phyloP scores from a whole-genome alignment of 1,139 yeast species.

The Hansenula sp. region DNA sequence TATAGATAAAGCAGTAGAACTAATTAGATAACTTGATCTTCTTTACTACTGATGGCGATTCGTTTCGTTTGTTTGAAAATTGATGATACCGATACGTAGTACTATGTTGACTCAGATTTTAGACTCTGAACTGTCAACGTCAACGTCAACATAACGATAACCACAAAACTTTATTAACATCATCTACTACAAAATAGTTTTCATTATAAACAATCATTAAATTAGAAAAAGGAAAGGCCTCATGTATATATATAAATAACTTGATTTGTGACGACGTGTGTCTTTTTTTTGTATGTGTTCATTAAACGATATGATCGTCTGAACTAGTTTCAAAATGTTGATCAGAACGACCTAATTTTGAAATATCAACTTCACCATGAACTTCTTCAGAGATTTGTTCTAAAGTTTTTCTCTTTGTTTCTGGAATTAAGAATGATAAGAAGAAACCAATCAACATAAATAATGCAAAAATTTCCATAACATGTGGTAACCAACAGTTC shows the following conservation, averaged over 20 bases:
- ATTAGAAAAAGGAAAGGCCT: neutral
- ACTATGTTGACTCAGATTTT: too few species aligned
- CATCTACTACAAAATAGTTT: too few species aligned
- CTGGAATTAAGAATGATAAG: constrained; percentile 69
- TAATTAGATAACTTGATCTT: too few species aligned
- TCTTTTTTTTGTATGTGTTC: neutral
- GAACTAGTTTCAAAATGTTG: constrained; percentile 14
- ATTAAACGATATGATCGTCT: constrained; percentile 14
- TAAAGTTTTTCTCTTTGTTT: constrained; percentile 84
- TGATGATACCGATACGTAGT: too few species aligned
- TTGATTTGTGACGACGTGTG: too few species aligned
- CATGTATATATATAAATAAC: neutral
- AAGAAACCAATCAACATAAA: constrained; percentile 80
- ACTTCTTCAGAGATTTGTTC: constrained; percentile 74
- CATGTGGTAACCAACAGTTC: constrained; percentile 84
- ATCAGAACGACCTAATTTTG: constrained; percentile 14
- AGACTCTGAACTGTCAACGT: too few species aligned
- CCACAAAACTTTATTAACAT: too few species aligned
- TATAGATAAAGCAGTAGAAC: too few species aligned
- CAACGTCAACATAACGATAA: too few species aligned
- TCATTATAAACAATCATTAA: too few species aligned
- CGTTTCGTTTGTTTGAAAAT: too few species aligned
- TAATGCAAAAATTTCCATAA: constrained; percentile 87
- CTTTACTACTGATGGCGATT: too few species aligned
- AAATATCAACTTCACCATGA: constrained; percentile 63